Evolutionary conservation across 2,329 filamentous ascomycete genomes (phyloP).

Genomic region (Aureobasidium uvarum): DNA sequence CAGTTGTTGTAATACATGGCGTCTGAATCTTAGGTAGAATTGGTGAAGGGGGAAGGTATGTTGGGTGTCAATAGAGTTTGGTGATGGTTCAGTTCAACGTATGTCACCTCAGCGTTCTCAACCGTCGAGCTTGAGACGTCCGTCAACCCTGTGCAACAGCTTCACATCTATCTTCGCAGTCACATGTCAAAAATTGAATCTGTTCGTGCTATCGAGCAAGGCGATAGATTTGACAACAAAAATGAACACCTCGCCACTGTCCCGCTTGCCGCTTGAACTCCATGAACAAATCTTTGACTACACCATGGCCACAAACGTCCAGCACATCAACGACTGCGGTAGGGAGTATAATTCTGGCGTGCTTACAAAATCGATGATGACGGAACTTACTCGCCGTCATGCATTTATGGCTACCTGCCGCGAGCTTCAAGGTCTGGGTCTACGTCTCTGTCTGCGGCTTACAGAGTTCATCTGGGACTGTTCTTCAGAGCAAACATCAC

Average conservation of each 20-base stretch:
- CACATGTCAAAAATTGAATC: not conserved
- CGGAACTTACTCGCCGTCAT: not conserved
- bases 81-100: not conserved
- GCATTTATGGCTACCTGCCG: not conserved
- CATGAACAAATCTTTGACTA: constrained; percentile 8
- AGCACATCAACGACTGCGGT: not conserved
- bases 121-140: not conserved
- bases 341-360: not conserved
- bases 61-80: not conserved
- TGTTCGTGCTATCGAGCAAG: not conserved
- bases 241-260: not conserved
- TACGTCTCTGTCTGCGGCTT: not conserved
- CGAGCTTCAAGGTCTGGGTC: not conserved
- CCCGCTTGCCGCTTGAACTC: constrained; percentile 3
- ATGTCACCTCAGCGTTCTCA: not conserved
- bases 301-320: not conserved
- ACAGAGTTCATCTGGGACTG: not conserved
- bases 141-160: not conserved
- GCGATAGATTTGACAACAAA: not conserved
- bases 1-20: not conserved
- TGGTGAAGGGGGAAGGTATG: not conserved
- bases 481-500: not conserved
- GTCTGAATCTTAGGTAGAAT: not conserved
- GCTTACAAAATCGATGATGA: not conserved
- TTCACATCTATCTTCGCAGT: not conserved